Evolutionary conservation across 768 basidiomycete species (phyloP), one percentile per base, ranked within the genome.

Genomic region (Infundibulicybe gibba): DNA sequence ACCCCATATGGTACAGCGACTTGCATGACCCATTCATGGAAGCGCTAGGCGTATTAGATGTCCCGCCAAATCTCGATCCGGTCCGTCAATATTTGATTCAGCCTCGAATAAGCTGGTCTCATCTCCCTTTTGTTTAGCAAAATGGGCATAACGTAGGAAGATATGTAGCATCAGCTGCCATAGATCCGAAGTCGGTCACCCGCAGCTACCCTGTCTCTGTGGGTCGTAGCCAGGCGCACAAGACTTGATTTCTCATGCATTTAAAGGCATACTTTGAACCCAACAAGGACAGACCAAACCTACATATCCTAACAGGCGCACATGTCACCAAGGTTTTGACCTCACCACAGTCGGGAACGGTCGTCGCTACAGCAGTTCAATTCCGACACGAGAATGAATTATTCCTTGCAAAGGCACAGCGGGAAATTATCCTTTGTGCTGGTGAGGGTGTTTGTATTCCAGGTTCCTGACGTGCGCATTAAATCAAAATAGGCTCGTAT

Each of bases 401-500:
- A 9, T 49, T 40, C 21, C 41, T 31, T 21, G 50, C 49, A 47
- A 45, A 3, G 32, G 35, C 12, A 19, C 33, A 31, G 62, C 54
- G 63, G 15, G 64, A 66, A 44, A 58, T 65, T 9, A 60, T 65
- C 25, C 43, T 66, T 3, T 58, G 63, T 12, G 63, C 61, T 19
- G 64, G 64, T 3, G n/a, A 38, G 35, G 35, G 14, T 14, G 25
- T 25, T 25, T 8, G 8, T 25, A 25, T 8, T 25, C 6, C 17
- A 4, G 14, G 6, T 19, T 56, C 53, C 16, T 33, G n/a, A 4
- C 53, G 53, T 17, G 54, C 58, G 20, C 49, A 57, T 16, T 54
- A 62, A 13, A 41, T 64, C 9, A 54, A 54, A 13, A 54, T 54
- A 6, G 62, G 61, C 6, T 16, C 57, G 4, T 41, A 69, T n/a